phyloP scores from a whole-genome alignment of 768 basidiomycete genomes.

The Hydnum rufescens region DNA sequence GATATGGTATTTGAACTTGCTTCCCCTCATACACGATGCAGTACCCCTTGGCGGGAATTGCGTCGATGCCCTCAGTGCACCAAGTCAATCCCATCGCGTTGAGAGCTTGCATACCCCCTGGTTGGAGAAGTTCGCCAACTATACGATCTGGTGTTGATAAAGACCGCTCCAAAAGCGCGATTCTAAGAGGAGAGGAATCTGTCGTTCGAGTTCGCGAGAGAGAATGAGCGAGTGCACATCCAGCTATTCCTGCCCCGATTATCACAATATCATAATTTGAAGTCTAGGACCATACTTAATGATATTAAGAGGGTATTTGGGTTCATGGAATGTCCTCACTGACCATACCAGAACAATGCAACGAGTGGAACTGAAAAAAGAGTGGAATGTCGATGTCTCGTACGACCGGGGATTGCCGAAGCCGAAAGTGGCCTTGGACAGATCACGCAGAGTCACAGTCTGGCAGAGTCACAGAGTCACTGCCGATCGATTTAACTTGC shows the following conservation, averaged over 20 bases:
- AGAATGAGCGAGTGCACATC: conserved; percentile 68
- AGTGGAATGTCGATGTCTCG: too few relatives aligned
- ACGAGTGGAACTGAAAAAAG: too few relatives aligned
- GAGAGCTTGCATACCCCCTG: conserved; percentile 67
- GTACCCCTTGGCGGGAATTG: conserved; percentile 68
- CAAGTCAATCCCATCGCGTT: conserved; percentile 53
- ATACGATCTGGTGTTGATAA: conserved; percentile 88
- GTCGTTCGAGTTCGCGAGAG: conserved; percentile 32
- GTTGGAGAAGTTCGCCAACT: conserved; percentile 92
- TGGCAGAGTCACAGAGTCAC: too few relatives aligned
- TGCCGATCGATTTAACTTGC: too few relatives aligned
- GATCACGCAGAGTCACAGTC: too few relatives aligned
- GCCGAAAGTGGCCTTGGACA: too few relatives aligned
- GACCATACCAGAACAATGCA: too few relatives aligned
- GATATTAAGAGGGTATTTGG: too few relatives aligned
- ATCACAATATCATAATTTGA: conserved; percentile 54
- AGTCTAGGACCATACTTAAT: neutral
- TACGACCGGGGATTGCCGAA: too few relatives aligned
- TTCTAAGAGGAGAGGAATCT: conserved; percentile 35
- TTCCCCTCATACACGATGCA: conserved; percentile 49
- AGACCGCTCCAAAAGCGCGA: conserved; percentile 80
- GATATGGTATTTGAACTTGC: conserved; percentile 80
- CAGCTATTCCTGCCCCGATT: conserved; percentile 84
- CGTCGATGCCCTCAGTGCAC: conserved; percentile 74
- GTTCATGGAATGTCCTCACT: too few relatives aligned